Base-by-base conservation (phyloP, 108 stramenopile genomes). In the Skeletonema grethae region DNA sequence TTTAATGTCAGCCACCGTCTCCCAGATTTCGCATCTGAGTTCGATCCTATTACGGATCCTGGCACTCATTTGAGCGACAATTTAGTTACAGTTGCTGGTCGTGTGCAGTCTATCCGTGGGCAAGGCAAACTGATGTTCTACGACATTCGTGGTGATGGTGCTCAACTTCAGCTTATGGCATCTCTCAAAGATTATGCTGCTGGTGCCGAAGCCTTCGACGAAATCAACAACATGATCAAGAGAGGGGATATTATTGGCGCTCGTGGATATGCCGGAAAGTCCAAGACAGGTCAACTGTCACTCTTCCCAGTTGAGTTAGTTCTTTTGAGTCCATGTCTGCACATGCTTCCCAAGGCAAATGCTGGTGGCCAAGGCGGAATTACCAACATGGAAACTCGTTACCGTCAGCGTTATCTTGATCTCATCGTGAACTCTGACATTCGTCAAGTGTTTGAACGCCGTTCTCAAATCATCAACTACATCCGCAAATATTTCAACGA, bases 121-220 rank as follows among this genome's bases (percentile, higher is more conserved):
- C 97, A 98, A 84, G 97, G 98, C 67, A 99, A 99, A 84, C 87
- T 99, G 35, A 84, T 88, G 66, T 99, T 99, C 72, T 98, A 99
- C 79, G 97, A 97, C 84, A 39, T 99, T 32, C 88, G 94, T 24
- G 96, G 95, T 13, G 98, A 98, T 61, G 97, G 98, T 61, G 89
- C 89, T 28, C 94, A 96, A 73, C 79, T 99, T n/a, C 98, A 98
- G 82, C 73, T 97, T 67, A 97, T 98, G 97, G 82, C 88, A 25
- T 94, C 93, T 57, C 89, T 95, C 28, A 78, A 87, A 66, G 88
- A 90, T 48, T 97, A 92, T 70, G 89, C 82, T 10, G 88, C 69
- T 18, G 93, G 85, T 7, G 93, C 93, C 61, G 97, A 98, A 48
- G 95, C 88, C 30, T 99, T 99, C 84, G 67, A 72, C 69, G 84